Base-by-base conservation (phyloP, 257 asterid genomes). In the Penstemon newberryi region DNA sequence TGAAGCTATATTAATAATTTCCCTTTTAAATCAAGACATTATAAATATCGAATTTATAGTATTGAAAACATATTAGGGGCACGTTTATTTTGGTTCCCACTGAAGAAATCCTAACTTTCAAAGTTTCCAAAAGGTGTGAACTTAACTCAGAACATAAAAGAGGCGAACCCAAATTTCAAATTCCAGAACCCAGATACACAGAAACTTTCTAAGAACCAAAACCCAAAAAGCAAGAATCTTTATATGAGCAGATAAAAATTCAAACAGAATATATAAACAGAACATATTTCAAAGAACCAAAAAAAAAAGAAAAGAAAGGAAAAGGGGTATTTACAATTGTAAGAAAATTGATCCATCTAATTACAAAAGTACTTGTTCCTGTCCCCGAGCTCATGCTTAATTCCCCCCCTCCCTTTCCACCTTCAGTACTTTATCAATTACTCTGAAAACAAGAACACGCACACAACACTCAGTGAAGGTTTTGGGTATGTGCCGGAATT, bases 301-400 rank as follows among this genome's bases (percentile, higher is more conserved):
- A 65, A 73, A 44, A 5, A 36, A 6, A 25, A 25, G 1, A 25
- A 60, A 1, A 70, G 65, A 70, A 25, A 64, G 41, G 47, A 43
- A 74, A 66, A 64, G 49, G 75, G 66, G 66, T n/a, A 47, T 7
- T 63, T 80, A 92, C 98, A 81, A 90, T 81, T 12, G 96, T 92
- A 8, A 92, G 83, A 71, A 92, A 90, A 75, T 92, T 92, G 76
- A 90, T 77, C 91, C 97, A 92, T 75, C 91, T 84, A 70, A 92
- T 84, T 62, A 90, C 80, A 65, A 92, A 92, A 79, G 89, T 92
- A 79, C 98, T 90, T 39, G 91, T 85, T 59, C 88, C 89, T 55
- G 85, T 70, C 74, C 81, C 91, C 44, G 94, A 78, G 45, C 85
- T 79, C 97, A 88, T 88, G 42, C 42, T 64, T 55, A 25, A 25